Conservation (phyloP, 345 rosid species). For the Cardiospermum halicacabum region DNA sequence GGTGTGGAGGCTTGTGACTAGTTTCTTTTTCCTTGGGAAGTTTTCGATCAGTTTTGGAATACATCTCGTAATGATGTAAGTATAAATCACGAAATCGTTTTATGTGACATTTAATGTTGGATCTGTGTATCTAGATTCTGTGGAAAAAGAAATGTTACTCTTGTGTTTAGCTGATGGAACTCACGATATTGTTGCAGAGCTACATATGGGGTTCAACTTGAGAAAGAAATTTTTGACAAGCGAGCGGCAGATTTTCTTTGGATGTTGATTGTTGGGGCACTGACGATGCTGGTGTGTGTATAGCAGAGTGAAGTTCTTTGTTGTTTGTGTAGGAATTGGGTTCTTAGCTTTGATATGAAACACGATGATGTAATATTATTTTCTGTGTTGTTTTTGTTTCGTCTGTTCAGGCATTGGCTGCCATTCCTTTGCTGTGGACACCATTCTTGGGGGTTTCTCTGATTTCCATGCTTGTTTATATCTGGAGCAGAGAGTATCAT, state of each 20-base stretch:
- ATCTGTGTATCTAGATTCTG: background rate
- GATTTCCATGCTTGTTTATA: conserved; percentile 87
- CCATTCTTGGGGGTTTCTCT: conserved; percentile 71
- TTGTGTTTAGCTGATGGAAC: background rate
- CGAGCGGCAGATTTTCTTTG: conserved; percentile 82
- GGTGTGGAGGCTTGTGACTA: conserved; percentile 88
- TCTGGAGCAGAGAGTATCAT: conserved; percentile 93
- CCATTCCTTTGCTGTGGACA: conserved; percentile 52
- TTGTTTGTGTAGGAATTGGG: background rate
- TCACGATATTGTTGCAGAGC: conserved; percentile 44
- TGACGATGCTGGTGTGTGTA: conserved; percentile 43
- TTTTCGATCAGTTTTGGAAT: conserved; percentile 82
- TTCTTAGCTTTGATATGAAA: background rate
- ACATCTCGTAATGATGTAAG: conserved; percentile 65
- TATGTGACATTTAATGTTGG: background rate
- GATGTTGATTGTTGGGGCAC: conserved; percentile 72
- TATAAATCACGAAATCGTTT: background rate
- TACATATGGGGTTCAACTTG: conserved; percentile 87
- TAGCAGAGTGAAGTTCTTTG: background rate
- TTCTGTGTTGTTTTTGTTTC: conserved; percentile 4
- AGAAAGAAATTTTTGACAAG: conserved; percentile 74
- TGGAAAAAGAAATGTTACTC: background rate
- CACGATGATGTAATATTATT: background rate
- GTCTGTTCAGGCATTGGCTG: conserved; percentile 47
- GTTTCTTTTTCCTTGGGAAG: conserved; percentile 73